Evolutionary conservation across 169 alveolate genomes (phyloP).

Genomic region (Eimeria tenella): DNA sequence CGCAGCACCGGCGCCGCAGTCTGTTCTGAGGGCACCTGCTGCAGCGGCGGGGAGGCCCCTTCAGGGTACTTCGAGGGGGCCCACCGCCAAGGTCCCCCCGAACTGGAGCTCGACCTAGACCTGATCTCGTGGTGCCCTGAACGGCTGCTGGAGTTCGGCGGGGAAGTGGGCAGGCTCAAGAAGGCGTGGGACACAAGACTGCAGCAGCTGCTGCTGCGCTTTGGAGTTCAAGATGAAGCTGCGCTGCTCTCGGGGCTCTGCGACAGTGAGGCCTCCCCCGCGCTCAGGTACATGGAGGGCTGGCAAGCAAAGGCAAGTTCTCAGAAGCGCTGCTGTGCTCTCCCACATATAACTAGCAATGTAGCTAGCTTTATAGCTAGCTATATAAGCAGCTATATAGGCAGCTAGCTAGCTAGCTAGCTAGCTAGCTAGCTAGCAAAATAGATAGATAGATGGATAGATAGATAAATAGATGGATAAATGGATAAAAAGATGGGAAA

Average conservation of each 20-base stretch:
- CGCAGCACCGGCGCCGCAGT: no score
- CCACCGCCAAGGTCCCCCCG: not conserved
- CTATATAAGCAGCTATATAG: no score
- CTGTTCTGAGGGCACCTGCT: not conserved
- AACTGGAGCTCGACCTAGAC: not conserved
- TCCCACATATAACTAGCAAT: no score
- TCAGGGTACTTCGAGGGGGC: not conserved
- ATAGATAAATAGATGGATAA: no score
- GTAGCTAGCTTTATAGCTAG: no score
- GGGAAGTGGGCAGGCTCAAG: not conserved
- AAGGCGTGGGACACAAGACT: not conserved
- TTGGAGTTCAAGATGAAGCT: slow-evolving; percentile 13
- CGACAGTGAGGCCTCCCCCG: not conserved
- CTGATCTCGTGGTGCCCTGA: not conserved
- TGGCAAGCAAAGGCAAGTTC: not conserved
- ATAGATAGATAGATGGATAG: no score
- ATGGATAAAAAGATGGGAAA: no score
- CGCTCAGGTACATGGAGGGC: slow-evolving; percentile 14
- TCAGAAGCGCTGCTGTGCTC: no score
- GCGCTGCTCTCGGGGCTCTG: not conserved
- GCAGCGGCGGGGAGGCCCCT: slow-evolving; percentile 8
- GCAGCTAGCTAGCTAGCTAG: no score
- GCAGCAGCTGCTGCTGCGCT: not conserved
- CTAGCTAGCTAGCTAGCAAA: no score
- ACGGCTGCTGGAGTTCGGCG: not conserved